Conservation (phyloP, 2,329 filamentous ascomycete species). For the Ophiostoma perfectum region DNA sequence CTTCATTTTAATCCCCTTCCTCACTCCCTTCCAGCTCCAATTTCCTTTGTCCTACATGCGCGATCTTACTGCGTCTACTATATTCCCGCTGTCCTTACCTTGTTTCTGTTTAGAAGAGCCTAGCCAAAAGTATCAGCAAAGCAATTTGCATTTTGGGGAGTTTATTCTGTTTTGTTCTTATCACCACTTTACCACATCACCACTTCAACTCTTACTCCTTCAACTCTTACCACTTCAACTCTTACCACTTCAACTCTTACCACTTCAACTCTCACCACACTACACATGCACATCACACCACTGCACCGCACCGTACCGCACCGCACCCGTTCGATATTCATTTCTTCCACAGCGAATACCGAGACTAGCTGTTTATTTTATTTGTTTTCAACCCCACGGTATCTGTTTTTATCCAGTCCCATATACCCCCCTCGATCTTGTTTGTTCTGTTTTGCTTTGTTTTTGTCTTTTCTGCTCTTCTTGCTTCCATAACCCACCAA, state of each 20-base stretch:
- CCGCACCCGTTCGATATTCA: slow-evolving; percentile 1
- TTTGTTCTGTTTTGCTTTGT: neutral
- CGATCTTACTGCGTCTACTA: neutral
- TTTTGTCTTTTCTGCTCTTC: neutral
- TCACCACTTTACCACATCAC: neutral
- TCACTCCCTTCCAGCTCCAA: neutral
- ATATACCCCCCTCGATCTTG: slow-evolving; percentile 1
- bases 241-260: neutral
- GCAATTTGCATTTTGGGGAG: neutral
- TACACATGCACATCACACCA: neutral
- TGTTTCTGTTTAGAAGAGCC: slow-evolving; percentile 2
- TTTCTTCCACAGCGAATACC: neutral
- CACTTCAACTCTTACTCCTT: neutral
- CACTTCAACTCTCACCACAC: neutral
- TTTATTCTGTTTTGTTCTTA: neutral
- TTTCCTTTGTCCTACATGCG: slow-evolving; percentile 1
- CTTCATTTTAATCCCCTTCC: neutral
- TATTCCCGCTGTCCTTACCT: neutral
- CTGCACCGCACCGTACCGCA: slow-evolving; percentile 7
- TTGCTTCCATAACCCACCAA: neutral
- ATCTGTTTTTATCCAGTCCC: slow-evolving; percentile 13
- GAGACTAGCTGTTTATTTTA: neutral
- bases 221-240: neutral
- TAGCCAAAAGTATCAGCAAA: slow-evolving; percentile 10
- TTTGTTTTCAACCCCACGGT: neutral